phyloP scores from a whole-genome alignment of 2,329 filamentous ascomycete genomes.

The Eurotiales sp. region DNA sequence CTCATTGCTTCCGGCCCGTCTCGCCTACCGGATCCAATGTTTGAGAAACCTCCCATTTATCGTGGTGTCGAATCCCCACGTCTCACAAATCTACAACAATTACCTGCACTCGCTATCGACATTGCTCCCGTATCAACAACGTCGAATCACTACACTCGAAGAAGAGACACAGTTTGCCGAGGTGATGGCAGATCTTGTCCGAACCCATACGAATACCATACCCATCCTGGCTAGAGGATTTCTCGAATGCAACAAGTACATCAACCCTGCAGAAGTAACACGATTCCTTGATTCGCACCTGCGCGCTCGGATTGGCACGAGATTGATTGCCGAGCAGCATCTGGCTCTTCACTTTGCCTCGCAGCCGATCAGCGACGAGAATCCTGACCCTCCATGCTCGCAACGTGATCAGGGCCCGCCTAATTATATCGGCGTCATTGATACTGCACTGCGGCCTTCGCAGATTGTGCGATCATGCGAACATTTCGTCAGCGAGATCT shows the following conservation, averaged over 20 bases:
- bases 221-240: conserved; percentile 88
- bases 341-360: conserved; percentile 78
- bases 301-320: conserved; percentile 86
- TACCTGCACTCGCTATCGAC: conserved; percentile 92
- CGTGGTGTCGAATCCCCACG: conserved; percentile 95
- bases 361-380: conserved; percentile 65
- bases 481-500: conserved; percentile 89
- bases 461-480: conserved; percentile 80
- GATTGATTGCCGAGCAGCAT: conserved; percentile 93
- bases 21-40: conserved; percentile 90
- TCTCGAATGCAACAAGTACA: conserved; percentile 88
- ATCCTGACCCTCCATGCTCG: conserved; percentile 31
- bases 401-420: conserved; percentile 29
- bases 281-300: conserved; percentile 90
- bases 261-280: conserved; percentile 77
- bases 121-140: conserved; percentile 76
- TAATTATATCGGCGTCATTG: conserved; percentile 90
- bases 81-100: conserved; percentile 91
- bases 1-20: conserved; percentile 81
- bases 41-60: conserved; percentile 94
- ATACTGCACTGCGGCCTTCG: conserved; percentile 80
- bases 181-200: conserved; percentile 89
- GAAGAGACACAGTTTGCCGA: conserved; percentile 91
- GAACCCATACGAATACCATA: conserved; percentile 92
- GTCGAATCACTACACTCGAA: conserved; percentile 69